Base-by-base conservation (phyloP, 1,284 basidiomycete genomes). In the Heimioporus retisporus region DNA sequence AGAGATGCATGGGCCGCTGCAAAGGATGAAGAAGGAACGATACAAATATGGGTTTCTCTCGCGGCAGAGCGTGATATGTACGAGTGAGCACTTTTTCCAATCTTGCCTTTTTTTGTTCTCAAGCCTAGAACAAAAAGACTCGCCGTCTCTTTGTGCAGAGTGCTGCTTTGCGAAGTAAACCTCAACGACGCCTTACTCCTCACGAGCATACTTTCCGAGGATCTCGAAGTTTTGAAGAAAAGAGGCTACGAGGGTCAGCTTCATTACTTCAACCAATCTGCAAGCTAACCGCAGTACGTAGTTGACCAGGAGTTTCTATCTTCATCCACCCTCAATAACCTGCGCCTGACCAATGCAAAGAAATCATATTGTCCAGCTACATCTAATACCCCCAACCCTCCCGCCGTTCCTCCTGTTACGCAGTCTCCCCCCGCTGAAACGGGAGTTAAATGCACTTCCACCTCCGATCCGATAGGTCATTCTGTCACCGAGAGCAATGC, bases 151-250 rank as follows among this genome's bases (percentile, higher is more conserved):
- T 21, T 56, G 14, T 56, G 55, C 18, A 31, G 31, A 21, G 35
- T 56, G 35, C n/a, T 56, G 11, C 16, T 56, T 56, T 21, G 13
- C 40, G n/a, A 87, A 3, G 89, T 90, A 3, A 92, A 91, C 71
- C 86, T 88, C 6, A 93, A 94, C 71, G 95, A 96, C 73, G 90
- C 92, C 0, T 80, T 97, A 21, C 81, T 98, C 19, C 93, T 97
- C 73, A 93, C 94, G 88, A 96, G 94, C 0, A 93, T 98, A 56
- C 85, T 99, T 11, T 94, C 94, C 1, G 96, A 96, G 0, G 93
- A 96, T 63, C 82, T 98, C 46, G 86, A 89, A 67, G 90, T 93
- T 13, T 83, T 99, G 61, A 92, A 92, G 77, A 84, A 95, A 64
- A 85, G 96, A 68, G 95, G 95, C 10, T 94, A 61, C 25, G 23